Conservation (phyloP, 2,329 filamentous ascomycete species). For the Plenodomus lindquistii region DNA sequence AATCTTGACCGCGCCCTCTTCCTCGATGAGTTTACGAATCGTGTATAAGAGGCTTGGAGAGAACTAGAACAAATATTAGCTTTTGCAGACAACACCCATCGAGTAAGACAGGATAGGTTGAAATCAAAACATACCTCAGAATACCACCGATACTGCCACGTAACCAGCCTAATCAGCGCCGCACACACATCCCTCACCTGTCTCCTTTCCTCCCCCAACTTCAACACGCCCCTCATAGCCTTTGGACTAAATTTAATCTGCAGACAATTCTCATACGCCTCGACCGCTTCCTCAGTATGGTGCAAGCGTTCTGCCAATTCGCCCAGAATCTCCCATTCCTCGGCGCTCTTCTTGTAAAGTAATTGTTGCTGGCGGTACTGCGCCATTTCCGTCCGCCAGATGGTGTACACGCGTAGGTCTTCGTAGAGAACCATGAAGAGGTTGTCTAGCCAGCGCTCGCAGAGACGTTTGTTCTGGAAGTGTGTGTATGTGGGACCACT, state of each 20-base stretch:
- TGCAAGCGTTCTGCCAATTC: conserved; percentile 91
- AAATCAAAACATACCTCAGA: conserved; percentile 67
- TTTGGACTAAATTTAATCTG: conserved; percentile 90
- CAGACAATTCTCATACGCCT: conserved; percentile 89
- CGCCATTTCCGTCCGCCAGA: conserved; percentile 97
- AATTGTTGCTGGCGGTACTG: conserved; percentile 92
- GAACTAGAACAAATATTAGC: no score
- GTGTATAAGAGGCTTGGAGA: conserved; percentile 87
- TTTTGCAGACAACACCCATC: no score
- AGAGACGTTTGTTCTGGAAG: conserved; percentile 95
- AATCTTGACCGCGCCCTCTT: conserved; percentile 96
- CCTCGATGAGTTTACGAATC: conserved; percentile 91
- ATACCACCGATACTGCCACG: conserved; percentile 99
- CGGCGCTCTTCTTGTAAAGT: conserved; percentile 93
- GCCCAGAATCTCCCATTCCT: conserved; percentile 98
- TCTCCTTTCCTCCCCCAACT: conserved; percentile 74
- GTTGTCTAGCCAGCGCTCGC: conserved; percentile 97
- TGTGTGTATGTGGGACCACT: conserved; percentile 76
- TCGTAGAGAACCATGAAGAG: conserved; percentile 99
- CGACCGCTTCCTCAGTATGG: conserved; percentile 86
- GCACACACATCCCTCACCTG: conserved; percentile 81
- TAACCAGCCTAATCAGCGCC: conserved; percentile 86
- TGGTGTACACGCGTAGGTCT: conserved; percentile 96
- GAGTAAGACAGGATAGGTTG: no score
- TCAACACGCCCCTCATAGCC: conserved; percentile 82